Conservation (phyloP, 495 filamentous ascomycete species). For the Penicillium angulare region DNA sequence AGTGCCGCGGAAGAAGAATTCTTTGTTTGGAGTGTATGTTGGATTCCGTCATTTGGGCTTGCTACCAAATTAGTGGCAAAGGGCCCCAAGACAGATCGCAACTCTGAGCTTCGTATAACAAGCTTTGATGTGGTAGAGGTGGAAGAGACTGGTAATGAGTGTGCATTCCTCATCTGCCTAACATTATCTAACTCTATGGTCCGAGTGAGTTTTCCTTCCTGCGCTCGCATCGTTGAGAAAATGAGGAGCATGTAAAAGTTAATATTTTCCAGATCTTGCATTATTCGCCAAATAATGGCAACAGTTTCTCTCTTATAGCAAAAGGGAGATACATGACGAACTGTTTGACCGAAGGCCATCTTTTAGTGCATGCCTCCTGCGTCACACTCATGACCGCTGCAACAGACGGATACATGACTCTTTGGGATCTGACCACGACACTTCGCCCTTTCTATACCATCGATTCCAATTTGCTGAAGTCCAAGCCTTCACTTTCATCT, state of each 20-base stretch:
- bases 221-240: neutral
- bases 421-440: slow-evolving; percentile 48
- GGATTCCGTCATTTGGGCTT: slow-evolving; percentile 52
- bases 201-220: slow-evolving; percentile 37
- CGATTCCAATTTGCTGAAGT: slow-evolving; percentile 11
- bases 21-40: slow-evolving; percentile 71
- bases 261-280: slow-evolving; percentile 48
- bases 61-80: slow-evolving; percentile 62
- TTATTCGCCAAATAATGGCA: slow-evolving; percentile 45
- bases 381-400: slow-evolving; percentile 54
- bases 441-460: slow-evolving; percentile 34
- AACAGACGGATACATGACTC: slow-evolving; percentile 60
- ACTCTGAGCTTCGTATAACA: slow-evolving; percentile 74
- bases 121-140: slow-evolving; percentile 62
- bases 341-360: slow-evolving; percentile 72
- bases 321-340: slow-evolving; percentile 68
- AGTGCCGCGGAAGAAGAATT: slow-evolving; percentile 87
- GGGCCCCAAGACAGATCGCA: slow-evolving; percentile 55
- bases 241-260: neutral
- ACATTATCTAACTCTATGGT: slow-evolving; percentile 78
- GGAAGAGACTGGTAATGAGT: slow-evolving; percentile 12
- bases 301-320: slow-evolving; percentile 54
- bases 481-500: slow-evolving; percentile 18
- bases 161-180: slow-evolving; percentile 56
- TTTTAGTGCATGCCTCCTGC: slow-evolving; percentile 34